Conservation (phyloP, 106 monocot genomes). For the Gastrodia elata region DNA sequence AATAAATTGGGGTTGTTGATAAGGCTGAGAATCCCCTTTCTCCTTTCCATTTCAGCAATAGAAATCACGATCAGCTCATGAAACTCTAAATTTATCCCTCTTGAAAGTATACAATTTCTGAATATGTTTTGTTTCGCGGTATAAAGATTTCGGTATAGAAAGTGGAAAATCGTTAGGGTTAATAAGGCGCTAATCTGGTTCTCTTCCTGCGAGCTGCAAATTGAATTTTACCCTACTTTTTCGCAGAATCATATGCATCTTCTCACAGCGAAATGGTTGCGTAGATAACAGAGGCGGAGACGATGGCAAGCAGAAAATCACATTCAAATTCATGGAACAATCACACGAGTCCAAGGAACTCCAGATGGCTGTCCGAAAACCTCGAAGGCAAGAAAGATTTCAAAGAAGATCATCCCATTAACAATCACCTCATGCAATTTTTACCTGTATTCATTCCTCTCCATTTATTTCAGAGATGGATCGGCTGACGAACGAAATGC, state of each 20-base stretch:
- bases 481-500: constrained; percentile 46
- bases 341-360: constrained; percentile 62
- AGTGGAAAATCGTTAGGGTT: no score
- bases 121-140: background rate
- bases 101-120: no score
- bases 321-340: constrained; percentile 73
- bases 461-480: constrained; percentile 38
- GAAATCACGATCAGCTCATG: no score
- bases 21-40: background rate
- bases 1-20: background rate
- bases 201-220: background rate
- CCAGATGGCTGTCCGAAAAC: constrained; percentile 64
- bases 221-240: background rate
- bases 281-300: constrained; percentile 15
- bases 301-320: constrained; percentile 37
- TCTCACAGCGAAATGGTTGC: background rate
- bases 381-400: constrained; percentile 36
- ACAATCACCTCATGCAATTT: no score
- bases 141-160: background rate
- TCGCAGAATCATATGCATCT: background rate
- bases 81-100: no score
- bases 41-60: no score
- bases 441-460: background rate
- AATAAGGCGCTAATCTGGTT: no score
- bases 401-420: background rate